phyloP scores from a whole-genome alignment of 2,329 filamentous ascomycete genomes.

The Ophiocordyceps sinensis region DNA sequence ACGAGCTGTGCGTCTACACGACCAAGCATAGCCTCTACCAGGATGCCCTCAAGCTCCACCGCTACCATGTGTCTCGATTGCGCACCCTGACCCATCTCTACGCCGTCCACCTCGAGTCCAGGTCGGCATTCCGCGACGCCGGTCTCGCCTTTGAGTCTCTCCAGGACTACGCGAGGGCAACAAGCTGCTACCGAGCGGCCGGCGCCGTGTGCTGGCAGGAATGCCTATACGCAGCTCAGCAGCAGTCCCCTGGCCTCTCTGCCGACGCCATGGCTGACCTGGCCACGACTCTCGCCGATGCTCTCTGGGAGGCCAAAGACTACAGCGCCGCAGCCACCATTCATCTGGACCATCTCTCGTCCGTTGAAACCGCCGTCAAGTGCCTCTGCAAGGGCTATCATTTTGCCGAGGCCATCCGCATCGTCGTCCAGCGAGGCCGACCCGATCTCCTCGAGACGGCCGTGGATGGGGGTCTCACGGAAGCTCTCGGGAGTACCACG shows the following conservation, averaged over 20 bases:
- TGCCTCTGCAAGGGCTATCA: slow-evolving; percentile 75
- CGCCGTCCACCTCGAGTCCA: slow-evolving; percentile 59
- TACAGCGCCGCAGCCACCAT: slow-evolving; percentile 68
- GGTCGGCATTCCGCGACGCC: slow-evolving; percentile 70
- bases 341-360: slow-evolving; percentile 64
- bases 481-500: slow-evolving; percentile 68
- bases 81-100: slow-evolving; percentile 61
- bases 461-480: slow-evolving; percentile 66
- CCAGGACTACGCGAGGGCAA: slow-evolving; percentile 56
- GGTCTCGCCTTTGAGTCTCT: slow-evolving; percentile 87
- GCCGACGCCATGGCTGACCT: slow-evolving; percentile 48
- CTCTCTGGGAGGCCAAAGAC: slow-evolving; percentile 71
- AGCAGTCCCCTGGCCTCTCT: slow-evolving; percentile 46
- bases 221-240: slow-evolving; percentile 64
- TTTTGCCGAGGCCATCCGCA: slow-evolving; percentile 78
- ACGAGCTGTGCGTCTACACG: slow-evolving; percentile 65
- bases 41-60: slow-evolving; percentile 64
- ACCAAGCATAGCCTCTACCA: slow-evolving; percentile 69
- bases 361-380: slow-evolving; percentile 55
- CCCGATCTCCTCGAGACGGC: slow-evolving; percentile 49
- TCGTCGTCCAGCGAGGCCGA: slow-evolving; percentile 47
- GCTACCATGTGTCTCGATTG: slow-evolving; percentile 59
- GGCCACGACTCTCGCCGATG: slow-evolving; percentile 62
- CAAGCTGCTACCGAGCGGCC: slow-evolving; percentile 68
- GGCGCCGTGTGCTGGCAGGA: slow-evolving; percentile 75